Evolutionary conservation across 2,329 filamentous ascomycete species (phyloP), one percentile per base, ranked within the genome.

Genomic region (Exserohilum turcica): DNA sequence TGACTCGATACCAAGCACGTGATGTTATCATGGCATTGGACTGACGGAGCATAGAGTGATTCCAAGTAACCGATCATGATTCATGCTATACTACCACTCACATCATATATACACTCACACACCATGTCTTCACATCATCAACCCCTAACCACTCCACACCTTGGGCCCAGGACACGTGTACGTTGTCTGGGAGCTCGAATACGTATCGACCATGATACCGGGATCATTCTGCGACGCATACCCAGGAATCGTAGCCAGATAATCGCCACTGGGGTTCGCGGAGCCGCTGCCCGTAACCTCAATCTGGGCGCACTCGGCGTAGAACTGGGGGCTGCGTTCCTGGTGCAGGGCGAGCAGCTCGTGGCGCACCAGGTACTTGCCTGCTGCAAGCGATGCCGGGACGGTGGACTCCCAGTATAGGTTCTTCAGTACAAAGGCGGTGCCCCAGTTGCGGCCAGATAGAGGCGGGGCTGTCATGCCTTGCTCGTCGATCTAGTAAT

Each of bases 331-430:
- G 0, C 61, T 59, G 52, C 82, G 81, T 29, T 78, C 76, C 67
- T 84, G 80, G 68, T 84, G 81, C 6, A 84, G 77, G 38, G 82
- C 82, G 28, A 85, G 74, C 48, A 84, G 72, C 73, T 84, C 82
- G 67, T 84, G 82, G 43, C 82, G 77, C 64, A 84, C 52, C 10
- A 67, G 53, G 42, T 67, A 67, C 48, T 66, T 66, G 7, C 64
- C 64, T 0, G 64, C 42, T 76, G 63, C 63, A 15, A 84, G 74
- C 35, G 66, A 73, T 15, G 68, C 64, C 2, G 82, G 83, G 55
- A 85, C 80, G 13, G 71, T 80, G 68, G 77, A 80, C 19, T 81
- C 80, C 79, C 79, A 85, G 61, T 78, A 73, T n/a, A 81, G 70
- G 33, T 77, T 77, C 62, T 77, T 76, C 46, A 75, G 67, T 16